Base-by-base conservation (phyloP, 179 eudicot genomes). In the Spergularia azorica region DNA sequence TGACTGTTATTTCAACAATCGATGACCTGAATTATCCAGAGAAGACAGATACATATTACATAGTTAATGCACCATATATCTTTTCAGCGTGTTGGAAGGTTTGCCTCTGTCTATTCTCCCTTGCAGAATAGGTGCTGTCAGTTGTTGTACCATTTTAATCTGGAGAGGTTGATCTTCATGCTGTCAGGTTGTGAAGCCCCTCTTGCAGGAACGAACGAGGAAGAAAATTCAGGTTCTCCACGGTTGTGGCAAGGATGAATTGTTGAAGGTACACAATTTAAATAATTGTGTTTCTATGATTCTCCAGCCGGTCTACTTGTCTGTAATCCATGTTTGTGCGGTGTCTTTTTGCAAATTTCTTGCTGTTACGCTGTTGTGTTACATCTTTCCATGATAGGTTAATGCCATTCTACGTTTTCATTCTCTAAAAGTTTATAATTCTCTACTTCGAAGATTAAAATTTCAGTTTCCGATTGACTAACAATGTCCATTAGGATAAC, bases 51-150 rank as follows among this genome's bases (percentile, higher is more conserved):
- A 89, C 96, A 50, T 94, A 92, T 82, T 94, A 83, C 84, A 90
- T 94, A 36, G 98, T 91, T 57, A 94, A 94, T 82, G 94, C 96
- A 48, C 98, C 98, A 4, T 94, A 89, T 69, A 86, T 94, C 79
- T 94, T 94, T 84, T 92, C 98, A 20, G 98, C 96, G 26, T 94
- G 97, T 85, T 94, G 98, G 98, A 94, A 91, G 98, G 98, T 94
- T 83, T 65, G 90, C 54, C 76, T 80, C 26, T 16, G 69, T 26
- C 4, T 32, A 67, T 70, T 75, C 18, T 16, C 73, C 54, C 72
- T 39, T 21, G 7, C 64, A 70, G 70, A 61, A 58, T 74, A 12
- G 15, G 52, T 39, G 9, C 50, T 51, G 70, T 50, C 63, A 58
- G 41, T 77, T 58, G 66, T 64, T 16, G 50, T 55, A 46, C 65